phyloP scores from a whole-genome alignment of 352 stramenopile genomes.

The Globisporangium rhizosaccharum region DNA sequence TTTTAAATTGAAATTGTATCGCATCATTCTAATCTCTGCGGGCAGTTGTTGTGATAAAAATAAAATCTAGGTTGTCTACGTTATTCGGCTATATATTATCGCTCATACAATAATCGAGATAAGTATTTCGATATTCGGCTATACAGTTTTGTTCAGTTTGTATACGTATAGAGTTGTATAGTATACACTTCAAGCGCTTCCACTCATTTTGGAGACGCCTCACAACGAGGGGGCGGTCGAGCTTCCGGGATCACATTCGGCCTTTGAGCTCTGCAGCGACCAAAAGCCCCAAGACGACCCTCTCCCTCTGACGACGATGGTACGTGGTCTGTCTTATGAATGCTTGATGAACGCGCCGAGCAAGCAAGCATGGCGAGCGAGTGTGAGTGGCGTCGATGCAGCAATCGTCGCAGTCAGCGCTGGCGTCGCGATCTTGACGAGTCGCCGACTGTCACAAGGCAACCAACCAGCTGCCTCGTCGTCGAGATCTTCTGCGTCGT shows the following conservation, averaged over 20 bases:
- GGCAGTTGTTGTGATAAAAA: too few species aligned
- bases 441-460: not conserved
- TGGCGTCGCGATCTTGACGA: conserved; percentile 4
- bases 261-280: conserved; percentile 19
- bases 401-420: not conserved
- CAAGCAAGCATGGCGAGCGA: not conserved
- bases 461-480: not conserved
- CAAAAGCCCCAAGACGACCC: conserved; percentile 10
- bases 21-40: too few species aligned
- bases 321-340: conserved; percentile 4
- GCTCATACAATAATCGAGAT: too few species aligned
- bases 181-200: not conserved
- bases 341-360: not conserved
- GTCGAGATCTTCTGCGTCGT: too few species aligned
- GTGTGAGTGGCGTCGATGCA: not conserved
- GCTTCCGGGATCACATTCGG: conserved; percentile 9
- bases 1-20: too few species aligned
- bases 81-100: too few species aligned
- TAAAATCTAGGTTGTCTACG: too few species aligned
- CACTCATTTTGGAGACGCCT: not conserved
- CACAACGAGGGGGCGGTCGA: not conserved
- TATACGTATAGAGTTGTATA: too few species aligned
- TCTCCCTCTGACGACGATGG: conserved; percentile 13
- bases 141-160: too few species aligned
- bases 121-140: too few species aligned